Conservation (phyloP, 192 early-diverging fungal genomes). For the Coemansia sp. region DNA sequence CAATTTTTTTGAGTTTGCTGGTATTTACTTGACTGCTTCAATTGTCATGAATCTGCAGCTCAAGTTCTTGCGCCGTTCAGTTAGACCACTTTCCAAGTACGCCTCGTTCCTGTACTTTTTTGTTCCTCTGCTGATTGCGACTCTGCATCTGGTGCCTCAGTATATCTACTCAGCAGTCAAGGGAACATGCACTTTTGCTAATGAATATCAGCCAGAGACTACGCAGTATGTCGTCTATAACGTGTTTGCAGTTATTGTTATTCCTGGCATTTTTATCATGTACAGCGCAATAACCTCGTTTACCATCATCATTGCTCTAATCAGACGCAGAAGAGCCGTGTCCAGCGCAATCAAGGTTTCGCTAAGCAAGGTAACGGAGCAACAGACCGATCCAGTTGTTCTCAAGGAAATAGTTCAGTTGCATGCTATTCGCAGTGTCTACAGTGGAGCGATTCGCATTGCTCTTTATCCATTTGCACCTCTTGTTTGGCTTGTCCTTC, state of each 20-base stretch:
- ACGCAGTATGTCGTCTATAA: conserved; percentile 1
- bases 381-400: neutral
- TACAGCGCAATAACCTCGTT: conserved; percentile 1
- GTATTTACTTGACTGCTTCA: conserved; percentile 3
- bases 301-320: neutral
- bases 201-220: neutral
- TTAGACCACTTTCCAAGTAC: conserved; percentile 4
- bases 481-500: conserved; percentile 2
- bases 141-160: conserved; percentile 7
- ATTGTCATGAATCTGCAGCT: conserved; percentile 6
- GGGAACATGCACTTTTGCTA: conserved; percentile 1
- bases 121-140: conserved; percentile 3
- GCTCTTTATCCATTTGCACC: neutral
- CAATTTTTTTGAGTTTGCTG: neutral
- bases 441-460: conserved; percentile 4
- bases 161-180: conserved; percentile 2
- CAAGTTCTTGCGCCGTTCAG: neutral
- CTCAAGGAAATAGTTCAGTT: neutral
- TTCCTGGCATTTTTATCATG: neutral
- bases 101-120: neutral
- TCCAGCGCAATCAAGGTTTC: neutral
- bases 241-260: conserved; percentile 2
- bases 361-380: neutral
- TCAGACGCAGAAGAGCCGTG: neutral
- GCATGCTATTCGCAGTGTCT: conserved; percentile 1